phyloP scores from a whole-genome alignment of 176 grass and related monocot genomes.

The Oryza punctata region DNA sequence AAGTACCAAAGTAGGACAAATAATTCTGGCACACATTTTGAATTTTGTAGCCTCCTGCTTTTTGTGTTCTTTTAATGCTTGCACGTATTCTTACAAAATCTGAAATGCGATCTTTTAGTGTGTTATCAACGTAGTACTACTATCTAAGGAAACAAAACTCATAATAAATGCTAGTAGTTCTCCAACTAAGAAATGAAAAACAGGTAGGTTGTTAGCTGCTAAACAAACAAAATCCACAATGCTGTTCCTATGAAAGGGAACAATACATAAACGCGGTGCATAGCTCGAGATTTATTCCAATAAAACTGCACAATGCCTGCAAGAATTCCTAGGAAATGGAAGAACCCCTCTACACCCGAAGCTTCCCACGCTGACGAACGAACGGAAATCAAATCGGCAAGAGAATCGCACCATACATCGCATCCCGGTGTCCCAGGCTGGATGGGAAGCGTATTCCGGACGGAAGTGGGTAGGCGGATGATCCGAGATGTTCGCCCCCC shows the following conservation, averaged over 20 bases:
- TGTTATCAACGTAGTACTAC: neutral
- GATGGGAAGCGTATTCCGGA: neutral
- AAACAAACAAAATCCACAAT: neutral
- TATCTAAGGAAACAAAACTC: neutral
- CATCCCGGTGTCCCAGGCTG: constrained; percentile 9
- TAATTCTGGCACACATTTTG: neutral
- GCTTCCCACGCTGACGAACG: neutral
- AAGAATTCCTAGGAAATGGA: neutral
- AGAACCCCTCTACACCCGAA: neutral
- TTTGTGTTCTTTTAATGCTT: neutral
- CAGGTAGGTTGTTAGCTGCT: neutral
- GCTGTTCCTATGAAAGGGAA: neutral
- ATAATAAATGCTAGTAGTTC: neutral
- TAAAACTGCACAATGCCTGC: neutral
- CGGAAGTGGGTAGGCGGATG: neutral
- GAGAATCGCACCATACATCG: neutral
- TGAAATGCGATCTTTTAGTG: neutral
- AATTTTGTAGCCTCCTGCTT: neutral
- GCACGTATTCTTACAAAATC: neutral
- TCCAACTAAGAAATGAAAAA: neutral
- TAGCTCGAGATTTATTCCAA: neutral
- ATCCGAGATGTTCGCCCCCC: neutral
- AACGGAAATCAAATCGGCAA: neutral
- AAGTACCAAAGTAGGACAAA: neutral
- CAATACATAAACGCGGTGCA: neutral